Evolutionary conservation across 345 rosid genomes (phyloP), one percentile per base, ranked within the genome.

Genomic region (Gossypium herbaceum): DNA sequence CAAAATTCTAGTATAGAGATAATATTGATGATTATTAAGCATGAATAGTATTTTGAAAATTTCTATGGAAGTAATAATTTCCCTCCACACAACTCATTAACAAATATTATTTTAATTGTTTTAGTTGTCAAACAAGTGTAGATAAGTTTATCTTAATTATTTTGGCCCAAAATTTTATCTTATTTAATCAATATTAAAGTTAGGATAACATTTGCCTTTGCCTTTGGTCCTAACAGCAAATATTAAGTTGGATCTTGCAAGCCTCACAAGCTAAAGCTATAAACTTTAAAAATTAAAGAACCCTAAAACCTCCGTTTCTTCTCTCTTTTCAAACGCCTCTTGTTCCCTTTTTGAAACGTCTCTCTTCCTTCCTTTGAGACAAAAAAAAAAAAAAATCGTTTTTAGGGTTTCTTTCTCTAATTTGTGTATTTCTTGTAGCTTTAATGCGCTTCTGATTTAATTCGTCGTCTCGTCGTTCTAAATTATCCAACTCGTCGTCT

Each of bases 341-440:
- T 7, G 2, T 25, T 13, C 25, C 62, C 59, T 8, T 27, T 62
- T 74, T 34, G 60, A 74, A 74, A 50, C 71, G 62, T 74, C 19
- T 50, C n/a, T 74, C 7, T 62, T 50, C 29, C 9, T 34, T 47
- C 44, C 45, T 48, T 61, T 39, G 17, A 7, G 22, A 20, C 22
- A 20, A 20, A 12, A 1, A 59, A 58, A 59, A 58, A 3, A 0
- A 34, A 34, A 34, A 34, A 4, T 0, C 24, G 10, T 73, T 74
- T 58, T 77, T 73, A 64, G 79, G 69, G 76, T 63, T 71, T 62
- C 34, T n/a, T 27, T 22, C 20, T 50, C 45, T 19, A 10, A 19
- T 22, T 15, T 25, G 2, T 17, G 45, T 11, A 0, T 50, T 7
- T 22, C 44, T 55, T 22, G 12, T 41, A 2, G 12, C 15, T 67